These are phyloP conservation scores for Pinus tabuliformis DNA, from an alignment of 75 land plant species.

Conservation along the genomic window DNA sequence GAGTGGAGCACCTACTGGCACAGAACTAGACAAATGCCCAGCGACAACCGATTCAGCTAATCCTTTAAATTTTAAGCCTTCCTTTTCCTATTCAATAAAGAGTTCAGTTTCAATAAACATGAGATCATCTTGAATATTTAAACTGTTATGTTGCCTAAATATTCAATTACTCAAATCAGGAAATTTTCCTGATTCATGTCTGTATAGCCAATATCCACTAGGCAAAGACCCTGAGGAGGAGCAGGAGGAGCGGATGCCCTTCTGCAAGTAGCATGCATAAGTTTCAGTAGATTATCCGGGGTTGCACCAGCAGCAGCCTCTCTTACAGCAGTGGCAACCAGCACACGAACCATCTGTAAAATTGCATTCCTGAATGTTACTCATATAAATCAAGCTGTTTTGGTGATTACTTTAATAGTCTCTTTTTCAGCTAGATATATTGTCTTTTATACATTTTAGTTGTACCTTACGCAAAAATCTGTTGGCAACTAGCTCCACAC, in stretches of 20 bases:
- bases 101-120: not conserved
- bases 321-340: conserved; percentile 77
- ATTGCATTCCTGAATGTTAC: not conserved
- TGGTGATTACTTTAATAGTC: not conserved
- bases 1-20: too few relatives aligned
- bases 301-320: conserved; percentile 86
- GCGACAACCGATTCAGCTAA: too few relatives aligned
- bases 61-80: not conserved
- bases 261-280: conserved; percentile 74
- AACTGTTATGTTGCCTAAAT: not conserved
- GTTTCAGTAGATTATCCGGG: conserved; percentile 50
- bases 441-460: not conserved
- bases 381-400: not conserved
- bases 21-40: too few relatives aligned
- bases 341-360: conserved; percentile 80
- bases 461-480: conserved; percentile 84
- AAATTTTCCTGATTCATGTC: conserved; percentile 40
- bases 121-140: not conserved
- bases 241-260: conserved; percentile 95
- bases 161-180: conserved; percentile 25
- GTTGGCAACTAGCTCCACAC: conserved; percentile 80
- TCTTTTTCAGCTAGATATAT: not conserved
- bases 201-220: conserved; percentile 66
- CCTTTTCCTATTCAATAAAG: not conserved
- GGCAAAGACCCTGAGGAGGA: conserved; percentile 77